These are phyloP conservation scores for Ogataea glucozyma DNA, from an alignment of 805 yeast genomes.

Conservation along the genomic window DNA sequence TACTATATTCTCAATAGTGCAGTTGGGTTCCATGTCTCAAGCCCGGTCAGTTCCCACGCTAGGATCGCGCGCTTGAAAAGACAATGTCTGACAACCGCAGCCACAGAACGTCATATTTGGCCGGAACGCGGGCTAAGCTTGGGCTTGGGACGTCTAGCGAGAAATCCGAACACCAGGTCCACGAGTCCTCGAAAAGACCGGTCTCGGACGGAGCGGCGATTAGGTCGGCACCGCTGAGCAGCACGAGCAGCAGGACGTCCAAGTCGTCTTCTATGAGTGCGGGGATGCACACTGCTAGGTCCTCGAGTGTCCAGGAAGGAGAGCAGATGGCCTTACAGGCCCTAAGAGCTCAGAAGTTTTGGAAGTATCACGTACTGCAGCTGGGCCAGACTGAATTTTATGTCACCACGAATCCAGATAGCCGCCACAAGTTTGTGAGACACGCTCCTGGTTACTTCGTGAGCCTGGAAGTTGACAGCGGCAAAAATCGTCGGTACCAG, in stretches of 20 bases:
- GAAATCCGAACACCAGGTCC: background rate
- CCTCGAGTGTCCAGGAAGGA: background rate
- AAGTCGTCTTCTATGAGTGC: slow-evolving; percentile 5
- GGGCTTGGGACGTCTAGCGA: slow-evolving; percentile 2
- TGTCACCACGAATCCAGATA: slow-evolving; percentile 66
- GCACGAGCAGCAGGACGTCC: background rate
- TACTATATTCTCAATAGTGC: background rate
- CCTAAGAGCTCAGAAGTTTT: slow-evolving; percentile 36
- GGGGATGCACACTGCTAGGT: background rate
- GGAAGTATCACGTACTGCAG: slow-evolving; percentile 65
- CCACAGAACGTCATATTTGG: slow-evolving; percentile 3
- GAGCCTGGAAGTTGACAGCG: slow-evolving; percentile 33
- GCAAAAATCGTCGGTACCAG: slow-evolving; percentile 5
- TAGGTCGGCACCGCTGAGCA: background rate
- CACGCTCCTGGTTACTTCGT: slow-evolving; percentile 66
- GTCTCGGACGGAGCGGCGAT: slow-evolving; percentile 4
- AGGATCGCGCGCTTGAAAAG: background rate
- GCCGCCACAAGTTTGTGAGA: slow-evolving; percentile 57
- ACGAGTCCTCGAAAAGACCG: slow-evolving; percentile 1
- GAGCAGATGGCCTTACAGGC: slow-evolving; percentile 2
- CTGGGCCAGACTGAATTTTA: slow-evolving; percentile 54
- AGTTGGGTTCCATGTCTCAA: too few species aligned
- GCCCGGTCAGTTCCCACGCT: too few species aligned
- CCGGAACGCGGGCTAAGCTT: slow-evolving; percentile 4
- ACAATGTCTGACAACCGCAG: background rate